phyloP scores from a whole-genome alignment of 164 flowering plant species.

The Litsea cubeba region DNA sequence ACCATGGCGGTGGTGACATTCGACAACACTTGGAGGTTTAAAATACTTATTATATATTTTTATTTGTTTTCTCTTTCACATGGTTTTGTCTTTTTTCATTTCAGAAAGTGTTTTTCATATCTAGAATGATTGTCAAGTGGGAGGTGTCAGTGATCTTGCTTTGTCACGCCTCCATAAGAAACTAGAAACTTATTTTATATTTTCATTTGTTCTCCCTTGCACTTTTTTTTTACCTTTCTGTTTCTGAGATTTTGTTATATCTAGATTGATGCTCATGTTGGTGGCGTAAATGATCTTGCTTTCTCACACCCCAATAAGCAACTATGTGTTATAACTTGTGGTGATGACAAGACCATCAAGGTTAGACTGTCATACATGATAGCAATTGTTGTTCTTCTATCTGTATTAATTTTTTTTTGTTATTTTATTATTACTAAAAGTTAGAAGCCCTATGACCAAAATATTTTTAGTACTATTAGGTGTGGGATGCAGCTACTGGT shows the following conservation, averaged over 20 bases:
- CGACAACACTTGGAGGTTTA: conserved; percentile 72
- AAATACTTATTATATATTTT: neutral
- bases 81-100: neutral
- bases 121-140: conserved; percentile 69
- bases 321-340: conserved; percentile 82
- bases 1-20: conserved; percentile 58
- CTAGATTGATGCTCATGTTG: conserved; percentile 72
- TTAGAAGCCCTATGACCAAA: conserved; percentile 3
- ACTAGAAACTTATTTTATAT: conserved; percentile 18
- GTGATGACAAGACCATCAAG: conserved; percentile 91
- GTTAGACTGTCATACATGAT: conserved; percentile 23
- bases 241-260: conserved; percentile 9
- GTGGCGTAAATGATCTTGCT: conserved; percentile 88
- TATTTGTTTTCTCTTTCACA: neutral
- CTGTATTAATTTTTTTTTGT: too few species aligned
- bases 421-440: neutral
- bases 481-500: conserved; percentile 81
- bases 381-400: too few species aligned
- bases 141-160: conserved; percentile 87
- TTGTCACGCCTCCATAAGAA: conserved; percentile 78
- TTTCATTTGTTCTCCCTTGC: too few species aligned
- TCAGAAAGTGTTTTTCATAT: conserved; percentile 8
- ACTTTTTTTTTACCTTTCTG: neutral
- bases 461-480: conserved; percentile 28
- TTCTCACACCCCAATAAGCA: conserved; percentile 81